phyloP scores from a whole-genome alignment of 768 basidiomycete species.

The Boletus huronensis region DNA sequence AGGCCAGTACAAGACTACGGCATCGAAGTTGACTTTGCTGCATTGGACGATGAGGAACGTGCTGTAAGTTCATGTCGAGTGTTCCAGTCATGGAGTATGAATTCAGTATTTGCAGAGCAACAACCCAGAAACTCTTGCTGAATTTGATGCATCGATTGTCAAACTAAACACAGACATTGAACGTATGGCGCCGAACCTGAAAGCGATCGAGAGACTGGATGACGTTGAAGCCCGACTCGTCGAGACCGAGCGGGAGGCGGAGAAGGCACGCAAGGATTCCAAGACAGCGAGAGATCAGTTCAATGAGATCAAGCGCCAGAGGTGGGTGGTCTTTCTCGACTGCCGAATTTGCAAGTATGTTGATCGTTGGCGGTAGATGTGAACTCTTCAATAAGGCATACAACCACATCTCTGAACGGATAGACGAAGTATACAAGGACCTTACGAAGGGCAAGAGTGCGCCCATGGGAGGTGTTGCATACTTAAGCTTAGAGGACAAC shows the following conservation, averaged over 20 bases:
- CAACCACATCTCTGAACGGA: slow-evolving; percentile 91
- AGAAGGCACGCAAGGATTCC: slow-evolving; percentile 86
- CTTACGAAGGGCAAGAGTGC: slow-evolving; percentile 93
- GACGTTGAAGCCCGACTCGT: slow-evolving; percentile 81
- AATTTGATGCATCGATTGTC: slow-evolving; percentile 68
- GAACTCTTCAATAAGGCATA: slow-evolving; percentile 96
- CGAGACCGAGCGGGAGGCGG: slow-evolving; percentile 90
- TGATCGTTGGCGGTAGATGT: slow-evolving; percentile 36
- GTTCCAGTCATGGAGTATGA: neutral
- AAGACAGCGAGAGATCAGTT: slow-evolving; percentile 89
- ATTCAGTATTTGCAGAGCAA: slow-evolving; percentile 44
- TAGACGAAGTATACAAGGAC: slow-evolving; percentile 96
- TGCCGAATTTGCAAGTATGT: neutral
- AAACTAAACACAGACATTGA: slow-evolving; percentile 81
- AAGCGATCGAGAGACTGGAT: slow-evolving; percentile 88
- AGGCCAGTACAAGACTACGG: slow-evolving; percentile 78
- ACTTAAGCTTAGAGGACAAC: slow-evolving; percentile 91
- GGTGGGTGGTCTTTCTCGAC: slow-evolving; percentile 43
- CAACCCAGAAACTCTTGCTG: slow-evolving; percentile 58
- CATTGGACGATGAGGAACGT: slow-evolving; percentile 70
- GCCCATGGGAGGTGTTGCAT: slow-evolving; percentile 95
- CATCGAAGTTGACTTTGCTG: slow-evolving; percentile 82
- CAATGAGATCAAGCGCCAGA: slow-evolving; percentile 77
- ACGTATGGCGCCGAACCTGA: slow-evolving; percentile 93
- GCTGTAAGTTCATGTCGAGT: slow-evolving; percentile 41